Conservation (phyloP, 495 filamentous ascomycete genomes). For the Lasiosphaeria miniovina region DNA sequence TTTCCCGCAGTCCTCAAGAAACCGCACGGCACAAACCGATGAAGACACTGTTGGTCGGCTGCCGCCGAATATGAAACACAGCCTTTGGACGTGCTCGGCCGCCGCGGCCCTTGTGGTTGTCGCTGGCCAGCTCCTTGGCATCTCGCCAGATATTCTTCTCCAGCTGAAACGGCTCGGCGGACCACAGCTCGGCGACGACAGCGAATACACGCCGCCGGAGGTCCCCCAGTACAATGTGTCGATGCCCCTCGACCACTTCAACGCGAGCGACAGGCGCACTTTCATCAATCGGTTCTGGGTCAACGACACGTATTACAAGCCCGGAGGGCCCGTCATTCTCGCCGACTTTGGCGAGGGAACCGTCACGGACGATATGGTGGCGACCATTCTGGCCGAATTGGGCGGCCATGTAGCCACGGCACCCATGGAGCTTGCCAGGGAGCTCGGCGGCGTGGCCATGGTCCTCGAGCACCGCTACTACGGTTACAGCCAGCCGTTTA, state of each 20-base stretch:
- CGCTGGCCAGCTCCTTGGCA: too few relatives aligned
- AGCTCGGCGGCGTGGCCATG: background rate
- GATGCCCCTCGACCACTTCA: background rate
- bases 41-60: too few relatives aligned
- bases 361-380: background rate
- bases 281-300: background rate
- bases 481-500: slow-evolving; percentile 1
- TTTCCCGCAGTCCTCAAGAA: too few relatives aligned
- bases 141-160: too few relatives aligned
- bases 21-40: too few relatives aligned
- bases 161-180: too few relatives aligned
- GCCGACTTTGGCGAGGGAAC: background rate
- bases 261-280: background rate
- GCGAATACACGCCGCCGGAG: background rate
- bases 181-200: background rate
- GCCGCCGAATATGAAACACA: too few relatives aligned
- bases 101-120: too few relatives aligned
- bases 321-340: background rate
- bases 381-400: background rate
- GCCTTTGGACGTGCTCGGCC: too few relatives aligned
- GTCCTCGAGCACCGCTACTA: background rate
- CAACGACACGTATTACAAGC: slow-evolving; percentile 1
- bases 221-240: background rate
- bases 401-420: background rate
- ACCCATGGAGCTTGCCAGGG: background rate